Percentiles rank a stretch among this genome's conserved stretches.
Evolutionary conservation across 2,329 filamentous ascomycete genomes (phyloP).

Genomic region (Lachnellula arida): DNA sequence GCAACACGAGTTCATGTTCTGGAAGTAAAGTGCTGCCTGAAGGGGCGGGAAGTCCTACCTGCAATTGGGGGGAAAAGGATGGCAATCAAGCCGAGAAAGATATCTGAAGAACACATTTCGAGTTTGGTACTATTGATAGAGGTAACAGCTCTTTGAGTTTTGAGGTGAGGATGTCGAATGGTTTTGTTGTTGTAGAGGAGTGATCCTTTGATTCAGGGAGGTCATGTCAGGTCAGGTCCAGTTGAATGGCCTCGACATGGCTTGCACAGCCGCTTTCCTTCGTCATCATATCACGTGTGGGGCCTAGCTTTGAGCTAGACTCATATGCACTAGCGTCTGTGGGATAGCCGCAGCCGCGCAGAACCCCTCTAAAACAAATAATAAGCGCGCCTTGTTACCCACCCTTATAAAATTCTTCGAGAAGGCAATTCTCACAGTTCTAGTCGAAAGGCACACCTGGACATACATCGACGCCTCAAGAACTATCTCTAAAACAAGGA

Average conservation of each 20-base stretch:
- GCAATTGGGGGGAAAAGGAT: conserved; percentile 62
- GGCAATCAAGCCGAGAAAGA: conserved; percentile 61
- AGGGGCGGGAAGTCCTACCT: conserved; percentile 42
- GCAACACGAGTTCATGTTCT: background rate
- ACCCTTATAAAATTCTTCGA: background rate
- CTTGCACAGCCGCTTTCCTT: background rate
- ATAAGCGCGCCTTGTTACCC: background rate
- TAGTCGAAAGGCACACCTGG: background rate
- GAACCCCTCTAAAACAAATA: background rate
- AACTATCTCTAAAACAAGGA: background rate
- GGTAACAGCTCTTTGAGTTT: background rate
- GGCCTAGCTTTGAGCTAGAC: background rate
- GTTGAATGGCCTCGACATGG: background rate
- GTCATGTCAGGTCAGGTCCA: background rate
- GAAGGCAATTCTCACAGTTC: background rate
- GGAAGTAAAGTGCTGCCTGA: background rate
- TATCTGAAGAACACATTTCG: conserved; percentile 54
- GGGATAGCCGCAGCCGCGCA: background rate
- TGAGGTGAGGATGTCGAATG: background rate
- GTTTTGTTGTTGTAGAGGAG: background rate
- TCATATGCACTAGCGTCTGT: too few species aligned
- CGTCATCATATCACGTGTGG: background rate
- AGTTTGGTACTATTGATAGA: background rate
- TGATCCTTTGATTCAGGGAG: background rate
- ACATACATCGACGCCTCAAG: background rate